Evolutionary conservation across 768 basidiomycete genomes (phyloP).

Genomic region (Podaxis carcinomalis): DNA sequence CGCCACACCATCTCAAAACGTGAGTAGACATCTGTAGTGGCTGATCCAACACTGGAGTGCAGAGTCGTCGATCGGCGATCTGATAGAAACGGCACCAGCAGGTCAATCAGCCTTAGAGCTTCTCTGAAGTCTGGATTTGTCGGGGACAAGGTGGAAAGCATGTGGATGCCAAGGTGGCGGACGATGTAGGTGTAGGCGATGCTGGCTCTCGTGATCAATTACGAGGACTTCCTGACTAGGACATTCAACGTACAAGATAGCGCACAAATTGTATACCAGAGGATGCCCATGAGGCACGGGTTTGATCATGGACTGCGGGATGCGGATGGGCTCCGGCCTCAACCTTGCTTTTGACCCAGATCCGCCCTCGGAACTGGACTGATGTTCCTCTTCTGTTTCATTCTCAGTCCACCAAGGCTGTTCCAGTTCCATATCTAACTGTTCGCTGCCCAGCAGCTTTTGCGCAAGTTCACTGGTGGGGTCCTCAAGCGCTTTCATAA

Average conservation of each 20-base stretch:
- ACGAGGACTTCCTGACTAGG: background rate
- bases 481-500: constrained; percentile 54
- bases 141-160: constrained; percentile 40
- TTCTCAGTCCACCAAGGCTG: constrained; percentile 67
- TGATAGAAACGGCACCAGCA: constrained; percentile 60
- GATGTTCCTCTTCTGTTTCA: background rate
- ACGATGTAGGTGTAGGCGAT: constrained; percentile 66
- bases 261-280: constrained; percentile 66
- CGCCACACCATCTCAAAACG: constrained; percentile 51
- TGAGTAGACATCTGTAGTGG: constrained; percentile 65
- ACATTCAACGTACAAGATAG: constrained; percentile 53
- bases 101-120: constrained; percentile 42
- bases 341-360: background rate
- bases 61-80: constrained; percentile 56
- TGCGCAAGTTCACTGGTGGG: constrained; percentile 59
- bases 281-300: constrained; percentile 32
- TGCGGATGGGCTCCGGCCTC: constrained; percentile 38
- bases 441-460: constrained; percentile 54
- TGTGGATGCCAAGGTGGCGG: constrained; percentile 57
- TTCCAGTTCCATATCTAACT: constrained; percentile 42
- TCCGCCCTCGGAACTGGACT: background rate
- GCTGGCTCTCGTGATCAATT: constrained; percentile 29
- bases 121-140: constrained; percentile 42
- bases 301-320: constrained; percentile 43
- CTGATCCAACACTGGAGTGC: constrained; percentile 44